phyloP scores from a whole-genome alignment of 1,284 basidiomycete species.

The Trametes polyzona region DNA sequence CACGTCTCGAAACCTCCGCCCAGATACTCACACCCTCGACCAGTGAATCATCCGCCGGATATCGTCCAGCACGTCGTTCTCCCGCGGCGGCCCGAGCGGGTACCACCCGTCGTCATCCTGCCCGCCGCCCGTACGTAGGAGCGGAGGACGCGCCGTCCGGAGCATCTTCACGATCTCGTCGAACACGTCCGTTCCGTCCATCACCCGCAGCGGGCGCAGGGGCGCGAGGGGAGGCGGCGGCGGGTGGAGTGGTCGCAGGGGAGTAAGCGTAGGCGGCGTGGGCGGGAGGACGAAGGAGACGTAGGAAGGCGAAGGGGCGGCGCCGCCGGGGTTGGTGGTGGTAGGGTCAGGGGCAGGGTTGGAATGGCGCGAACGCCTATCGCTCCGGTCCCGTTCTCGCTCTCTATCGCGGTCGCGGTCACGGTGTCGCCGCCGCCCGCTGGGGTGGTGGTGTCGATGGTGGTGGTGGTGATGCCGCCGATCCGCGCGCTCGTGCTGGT shows the following conservation, averaged over 20 bases:
- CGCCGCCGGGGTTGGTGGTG: background rate
- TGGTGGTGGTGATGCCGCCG: constrained; percentile 1
- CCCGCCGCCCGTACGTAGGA: background rate
- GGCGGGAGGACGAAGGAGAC: background rate
- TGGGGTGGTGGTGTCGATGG: background rate
- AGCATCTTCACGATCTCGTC: constrained; percentile 21
- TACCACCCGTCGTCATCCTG: background rate
- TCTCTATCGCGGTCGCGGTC: constrained; percentile 14
- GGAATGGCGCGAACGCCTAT: background rate
- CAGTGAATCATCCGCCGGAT: background rate
- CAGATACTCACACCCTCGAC: background rate
- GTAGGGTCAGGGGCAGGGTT: background rate
- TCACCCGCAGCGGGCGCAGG: constrained; percentile 3
- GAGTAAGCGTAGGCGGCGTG: background rate
- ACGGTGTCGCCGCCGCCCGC: constrained; percentile 3
- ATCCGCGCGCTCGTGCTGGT: constrained; percentile 7
- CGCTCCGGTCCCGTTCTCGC: constrained; percentile 2
- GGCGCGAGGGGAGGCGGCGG: constrained; percentile 2
- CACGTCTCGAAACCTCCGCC: background rate
- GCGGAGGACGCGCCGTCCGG: constrained; percentile 2
- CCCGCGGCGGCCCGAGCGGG: background rate
- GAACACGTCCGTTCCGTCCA: constrained; percentile 10
- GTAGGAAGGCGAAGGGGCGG: background rate
- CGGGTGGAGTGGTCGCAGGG: constrained; percentile 1
- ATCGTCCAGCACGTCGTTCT: background rate